Conservation (phyloP, 106 monocot genomes). For the Dactylorhiza incarnata region DNA sequence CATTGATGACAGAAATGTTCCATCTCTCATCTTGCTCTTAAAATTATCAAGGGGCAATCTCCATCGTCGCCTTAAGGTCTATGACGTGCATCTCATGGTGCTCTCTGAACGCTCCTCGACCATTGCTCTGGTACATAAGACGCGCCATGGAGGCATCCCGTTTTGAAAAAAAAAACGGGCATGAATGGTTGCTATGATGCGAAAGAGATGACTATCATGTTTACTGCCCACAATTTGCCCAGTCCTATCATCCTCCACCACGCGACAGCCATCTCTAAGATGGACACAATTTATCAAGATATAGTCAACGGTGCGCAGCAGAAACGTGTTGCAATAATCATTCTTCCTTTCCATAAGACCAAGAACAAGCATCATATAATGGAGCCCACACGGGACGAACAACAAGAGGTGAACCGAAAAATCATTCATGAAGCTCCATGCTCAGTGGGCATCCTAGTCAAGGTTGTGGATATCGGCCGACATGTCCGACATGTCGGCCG, state of each 20-base stretch:
- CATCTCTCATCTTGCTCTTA: constrained; percentile 29
- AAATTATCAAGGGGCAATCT: constrained; percentile 17
- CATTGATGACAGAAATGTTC: constrained; percentile 25
- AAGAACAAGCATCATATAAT: constrained; percentile 22
- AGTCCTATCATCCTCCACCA: constrained; percentile 22
- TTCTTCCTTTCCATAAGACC: constrained; percentile 45
- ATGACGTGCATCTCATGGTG: constrained; percentile 31
- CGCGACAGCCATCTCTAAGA: constrained; percentile 28
- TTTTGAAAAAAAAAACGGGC: constrained; percentile 16
- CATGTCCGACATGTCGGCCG: too few relatives aligned
- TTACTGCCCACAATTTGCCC: constrained; percentile 8
- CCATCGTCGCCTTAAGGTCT: constrained; percentile 15
- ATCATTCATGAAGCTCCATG: constrained; percentile 30
- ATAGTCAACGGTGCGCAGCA: constrained; percentile 26
- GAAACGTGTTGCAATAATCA: constrained; percentile 26
- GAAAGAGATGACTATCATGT: constrained; percentile 19
- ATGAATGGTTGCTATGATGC: constrained; percentile 9
- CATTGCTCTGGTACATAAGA: constrained; percentile 25
- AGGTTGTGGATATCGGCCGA: too few relatives aligned
- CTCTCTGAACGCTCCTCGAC: constrained; percentile 24
- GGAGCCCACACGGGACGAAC: constrained; percentile 15
- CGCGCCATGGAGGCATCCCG: constrained; percentile 11
- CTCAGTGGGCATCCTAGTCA: constrained; percentile 31
- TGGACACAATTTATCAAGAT: constrained; percentile 32
- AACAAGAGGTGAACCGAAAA: constrained; percentile 19